Evolutionary conservation across 257 asterid species (phyloP).

Genomic region (Ajuga chamaepitys): DNA sequence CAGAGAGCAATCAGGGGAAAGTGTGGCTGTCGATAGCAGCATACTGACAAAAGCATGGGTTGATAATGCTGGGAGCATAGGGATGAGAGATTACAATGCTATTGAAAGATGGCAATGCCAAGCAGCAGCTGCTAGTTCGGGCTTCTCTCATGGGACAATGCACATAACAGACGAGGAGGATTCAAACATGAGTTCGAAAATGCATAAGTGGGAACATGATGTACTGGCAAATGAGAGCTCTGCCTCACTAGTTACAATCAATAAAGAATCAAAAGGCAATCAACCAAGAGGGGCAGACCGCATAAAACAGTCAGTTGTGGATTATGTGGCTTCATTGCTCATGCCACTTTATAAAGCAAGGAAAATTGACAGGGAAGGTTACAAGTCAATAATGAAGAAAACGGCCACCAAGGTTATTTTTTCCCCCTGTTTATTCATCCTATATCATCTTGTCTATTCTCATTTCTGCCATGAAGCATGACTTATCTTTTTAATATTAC

Average conservation of each 20-base stretch:
- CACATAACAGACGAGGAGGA: conserved; percentile 77
- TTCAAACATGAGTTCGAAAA: conserved; percentile 53
- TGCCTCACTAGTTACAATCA: conserved; percentile 63
- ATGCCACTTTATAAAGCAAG: conserved; percentile 98
- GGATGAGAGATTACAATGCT: conserved; percentile 86
- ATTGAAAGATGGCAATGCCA: conserved; percentile 99
- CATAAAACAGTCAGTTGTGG: conserved; percentile 85
- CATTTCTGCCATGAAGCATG: conserved; percentile 4
- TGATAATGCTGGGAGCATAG: conserved; percentile 81
- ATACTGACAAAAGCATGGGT: conserved; percentile 95
- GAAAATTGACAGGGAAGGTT: conserved; percentile 84
- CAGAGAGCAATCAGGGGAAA: conserved; percentile 94
- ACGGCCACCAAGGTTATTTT: conserved; percentile 89
- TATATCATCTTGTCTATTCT: background rate
- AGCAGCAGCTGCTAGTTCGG: conserved; percentile 97
- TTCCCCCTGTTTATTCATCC: background rate
- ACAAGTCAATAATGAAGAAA: conserved; percentile 96
- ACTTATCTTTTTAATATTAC: conserved; percentile 14
- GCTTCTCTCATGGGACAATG: conserved; percentile 53
- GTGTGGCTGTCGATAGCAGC: conserved; percentile 71
- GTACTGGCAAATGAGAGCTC: conserved; percentile 65
- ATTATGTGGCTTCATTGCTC: conserved; percentile 86
- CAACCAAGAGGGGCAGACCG: conserved; percentile 77
- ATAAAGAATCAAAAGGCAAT: conserved; percentile 42
- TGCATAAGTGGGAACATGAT: conserved; percentile 34